Conservation (phyloP, 495 filamentous ascomycete genomes). For the Trichocladium uniseriatum region DNA sequence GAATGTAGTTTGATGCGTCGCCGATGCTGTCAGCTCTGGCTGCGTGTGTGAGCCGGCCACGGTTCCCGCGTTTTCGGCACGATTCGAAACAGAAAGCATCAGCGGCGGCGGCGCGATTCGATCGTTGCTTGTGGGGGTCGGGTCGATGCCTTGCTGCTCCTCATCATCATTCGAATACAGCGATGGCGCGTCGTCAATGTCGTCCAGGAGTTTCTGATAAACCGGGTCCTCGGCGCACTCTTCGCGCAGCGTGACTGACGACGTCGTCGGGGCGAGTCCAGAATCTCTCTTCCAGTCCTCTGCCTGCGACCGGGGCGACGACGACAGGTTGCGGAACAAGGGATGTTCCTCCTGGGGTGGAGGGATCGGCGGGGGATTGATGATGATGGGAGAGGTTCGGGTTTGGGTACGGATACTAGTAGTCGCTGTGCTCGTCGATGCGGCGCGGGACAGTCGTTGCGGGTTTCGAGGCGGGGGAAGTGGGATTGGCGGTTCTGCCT, state of each 20-base stretch:
- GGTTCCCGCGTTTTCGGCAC: not conserved
- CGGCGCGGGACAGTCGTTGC: slow-evolving; percentile 23
- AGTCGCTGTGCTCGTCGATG: slow-evolving; percentile 14
- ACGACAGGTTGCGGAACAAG: slow-evolving; percentile 32
- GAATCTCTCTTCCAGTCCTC: slow-evolving; percentile 43
- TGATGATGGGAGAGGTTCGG: slow-evolving; percentile 18
- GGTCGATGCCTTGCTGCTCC: slow-evolving; percentile 6
- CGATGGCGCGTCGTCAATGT: slow-evolving; percentile 17
- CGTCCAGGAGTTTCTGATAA: slow-evolving; percentile 29
- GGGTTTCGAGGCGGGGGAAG: slow-evolving; percentile 36
- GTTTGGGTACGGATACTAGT: slow-evolving; percentile 2
- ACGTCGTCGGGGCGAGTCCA: slow-evolving; percentile 38
- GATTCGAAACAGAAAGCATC: slow-evolving; percentile 11
- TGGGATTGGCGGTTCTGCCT: slow-evolving; percentile 48
- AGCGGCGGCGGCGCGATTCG: slow-evolving; percentile 3
- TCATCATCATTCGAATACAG: slow-evolving; percentile 15
- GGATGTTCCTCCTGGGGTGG: slow-evolving; percentile 41
- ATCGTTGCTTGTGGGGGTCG: not conserved
- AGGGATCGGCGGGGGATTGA: slow-evolving; percentile 32
- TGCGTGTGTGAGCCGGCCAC: slow-evolving; percentile 8
- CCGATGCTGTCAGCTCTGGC: no score
- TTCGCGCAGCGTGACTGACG: slow-evolving; percentile 38
- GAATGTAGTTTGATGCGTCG: slow-evolving; percentile 14
- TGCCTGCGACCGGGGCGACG: slow-evolving; percentile 15
- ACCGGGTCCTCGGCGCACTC: slow-evolving; percentile 32